Conservation (phyloP, 2,329 filamentous ascomycete genomes). For the Microdochium paspali region DNA sequence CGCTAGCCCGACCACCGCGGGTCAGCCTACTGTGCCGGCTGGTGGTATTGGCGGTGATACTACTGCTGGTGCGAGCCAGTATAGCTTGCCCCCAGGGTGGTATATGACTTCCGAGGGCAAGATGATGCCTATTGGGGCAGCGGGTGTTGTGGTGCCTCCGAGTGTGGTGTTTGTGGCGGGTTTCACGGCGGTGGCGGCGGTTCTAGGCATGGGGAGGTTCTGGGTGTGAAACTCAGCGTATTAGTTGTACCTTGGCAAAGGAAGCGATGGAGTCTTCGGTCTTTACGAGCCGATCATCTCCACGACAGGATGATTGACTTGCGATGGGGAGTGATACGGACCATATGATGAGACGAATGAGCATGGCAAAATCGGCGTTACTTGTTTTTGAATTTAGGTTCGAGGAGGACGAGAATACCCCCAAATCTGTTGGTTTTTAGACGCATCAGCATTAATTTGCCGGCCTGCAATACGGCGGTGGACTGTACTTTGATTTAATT, state of each 20-base stretch:
- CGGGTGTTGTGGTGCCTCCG: slow-evolving; percentile 30
- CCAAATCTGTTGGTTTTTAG: no score
- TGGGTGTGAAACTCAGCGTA: neutral
- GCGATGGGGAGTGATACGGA: no score
- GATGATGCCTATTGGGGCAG: slow-evolving; percentile 60
- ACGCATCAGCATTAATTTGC: no score
- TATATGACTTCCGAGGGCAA: slow-evolving; percentile 70
- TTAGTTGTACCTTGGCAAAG: no score
- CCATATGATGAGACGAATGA: no score
- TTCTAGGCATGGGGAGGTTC: neutral
- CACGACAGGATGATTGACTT: no score
- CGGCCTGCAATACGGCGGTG: no score
- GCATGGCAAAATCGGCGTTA: no score
- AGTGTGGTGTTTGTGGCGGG: neutral
- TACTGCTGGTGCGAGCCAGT: slow-evolving; percentile 38
- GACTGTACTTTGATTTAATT: no score
- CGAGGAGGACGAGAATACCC: no score
- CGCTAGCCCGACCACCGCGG: slow-evolving; percentile 50
- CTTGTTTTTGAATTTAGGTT: no score
- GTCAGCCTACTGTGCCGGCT: slow-evolving; percentile 58
- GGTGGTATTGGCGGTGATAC: slow-evolving; percentile 55
- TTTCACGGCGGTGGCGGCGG: neutral
- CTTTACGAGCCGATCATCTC: neutral
- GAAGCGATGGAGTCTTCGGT: neutral
- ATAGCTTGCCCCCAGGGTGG: slow-evolving; percentile 66